phyloP scores from a whole-genome alignment of 2,329 filamentous ascomycete genomes.

The Byssochlamys sp. region DNA sequence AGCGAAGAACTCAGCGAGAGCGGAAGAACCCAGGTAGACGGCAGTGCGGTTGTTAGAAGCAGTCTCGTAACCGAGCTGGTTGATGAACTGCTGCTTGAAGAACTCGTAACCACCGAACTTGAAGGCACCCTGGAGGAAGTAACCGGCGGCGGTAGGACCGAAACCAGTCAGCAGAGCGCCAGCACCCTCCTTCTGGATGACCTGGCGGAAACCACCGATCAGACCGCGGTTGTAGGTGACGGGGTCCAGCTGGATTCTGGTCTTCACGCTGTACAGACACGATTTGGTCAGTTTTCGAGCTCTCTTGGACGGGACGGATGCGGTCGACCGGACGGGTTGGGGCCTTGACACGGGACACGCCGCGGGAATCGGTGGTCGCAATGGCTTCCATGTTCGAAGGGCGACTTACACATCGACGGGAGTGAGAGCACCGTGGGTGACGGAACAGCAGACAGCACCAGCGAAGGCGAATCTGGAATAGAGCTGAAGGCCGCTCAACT shows the following conservation, averaged over 20 bases:
- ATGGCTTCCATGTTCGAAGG: conserved; percentile 2
- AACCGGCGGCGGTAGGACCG: conserved; percentile 77
- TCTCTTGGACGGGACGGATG: conserved; percentile 5
- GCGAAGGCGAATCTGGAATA: conserved; percentile 96
- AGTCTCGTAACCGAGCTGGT: conserved; percentile 65
- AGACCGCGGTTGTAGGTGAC: conserved; percentile 79
- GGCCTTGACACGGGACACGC: not conserved
- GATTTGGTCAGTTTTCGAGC: conserved; percentile 8
- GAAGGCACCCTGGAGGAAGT: conserved; percentile 88
- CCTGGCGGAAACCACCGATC: conserved; percentile 76
- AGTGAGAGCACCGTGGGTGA: conserved; percentile 93
- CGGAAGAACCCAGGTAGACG: conserved; percentile 64
- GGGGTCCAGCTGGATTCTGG: conserved; percentile 86
- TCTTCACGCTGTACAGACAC: conserved; percentile 67
- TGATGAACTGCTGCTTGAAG: conserved; percentile 88
- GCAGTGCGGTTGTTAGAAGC: conserved; percentile 69
- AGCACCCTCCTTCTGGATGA: conserved; percentile 73
- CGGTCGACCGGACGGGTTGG: not conserved
- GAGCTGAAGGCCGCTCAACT: conserved; percentile 56
- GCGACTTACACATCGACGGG: conserved; percentile 95
- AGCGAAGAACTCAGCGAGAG: conserved; percentile 55
- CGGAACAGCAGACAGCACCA: conserved; percentile 92
- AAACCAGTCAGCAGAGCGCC: conserved; percentile 76
- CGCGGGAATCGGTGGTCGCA: not conserved
- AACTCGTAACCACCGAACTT: conserved; percentile 94